Evolutionary conservation across 2,329 filamentous ascomycete genomes (phyloP), one percentile per base, ranked within the genome.

Genomic region (Cladophialophora immunda): DNA sequence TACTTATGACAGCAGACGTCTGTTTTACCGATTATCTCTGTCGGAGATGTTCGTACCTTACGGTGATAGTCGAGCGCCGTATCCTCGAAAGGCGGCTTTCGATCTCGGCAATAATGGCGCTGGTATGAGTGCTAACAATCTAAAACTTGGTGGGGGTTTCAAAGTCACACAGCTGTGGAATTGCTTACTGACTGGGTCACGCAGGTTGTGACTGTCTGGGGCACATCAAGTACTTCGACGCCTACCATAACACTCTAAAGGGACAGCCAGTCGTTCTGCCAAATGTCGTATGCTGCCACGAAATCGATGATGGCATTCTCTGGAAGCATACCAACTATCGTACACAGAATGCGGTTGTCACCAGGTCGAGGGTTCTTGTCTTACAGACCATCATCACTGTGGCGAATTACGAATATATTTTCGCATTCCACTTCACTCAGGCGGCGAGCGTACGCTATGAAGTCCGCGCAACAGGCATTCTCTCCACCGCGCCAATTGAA

Each of bases 1-100:
- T n/a, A 83, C 83, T 73, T 92, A 90, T 73, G 87, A 90, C 71
- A 84, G 84, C 29, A 83, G 89, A 15, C 87, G 85, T 53, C 80
- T 92, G 34, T 82, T 92, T 73, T 89, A 91, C 78, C 84, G 90
- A 0, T 76, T 92, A 30, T 87, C 86, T 68, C 83, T 90, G 64
- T 87, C 86, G 68, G 90, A 92, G 76, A 90, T 92, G 86, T 86
- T 85, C 1, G 87, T 90, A 0, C 88, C 88, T 0, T 92, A 91
- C 70, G 88, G 81, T 4, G 89, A 91, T 70, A 87, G 86, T 0
- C 84, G 89, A 1, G 79, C 83, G 0, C 89, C 89, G 0, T 91
- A 86, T 74, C 87, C 89, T 62, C 84, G 89, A 45, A 92, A 92
- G 75, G 86, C 88, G 59, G 89, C 89, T 0, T 91, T 92, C 72